Evolutionary conservation across 2,329 filamentous ascomycete species (phyloP).

Genomic region (Chalaropsis thielavioides): DNA sequence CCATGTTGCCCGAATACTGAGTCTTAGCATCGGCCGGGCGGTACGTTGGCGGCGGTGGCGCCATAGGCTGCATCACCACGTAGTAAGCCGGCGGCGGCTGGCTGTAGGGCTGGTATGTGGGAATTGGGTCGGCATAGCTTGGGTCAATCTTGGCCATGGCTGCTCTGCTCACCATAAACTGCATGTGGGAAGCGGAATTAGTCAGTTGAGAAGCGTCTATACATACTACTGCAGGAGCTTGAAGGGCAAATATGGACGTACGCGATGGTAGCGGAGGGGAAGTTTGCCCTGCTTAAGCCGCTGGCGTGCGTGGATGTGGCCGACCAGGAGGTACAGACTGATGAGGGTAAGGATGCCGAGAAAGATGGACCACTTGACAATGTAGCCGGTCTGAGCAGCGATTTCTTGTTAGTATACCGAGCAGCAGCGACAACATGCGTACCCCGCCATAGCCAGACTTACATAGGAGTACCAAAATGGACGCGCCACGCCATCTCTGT

Average conservation of each 20-base stretch:
- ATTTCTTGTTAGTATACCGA: constrained; percentile 2
- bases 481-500: constrained; percentile 20
- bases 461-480: constrained; percentile 23
- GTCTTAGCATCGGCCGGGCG: constrained; percentile 39
- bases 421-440: background rate
- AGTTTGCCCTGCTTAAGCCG: constrained; percentile 50
- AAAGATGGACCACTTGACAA: constrained; percentile 60
- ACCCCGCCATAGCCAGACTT: constrained; percentile 1
- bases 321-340: constrained; percentile 48
- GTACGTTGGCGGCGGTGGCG: constrained; percentile 45
- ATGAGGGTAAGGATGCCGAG: constrained; percentile 44
- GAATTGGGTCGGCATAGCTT: constrained; percentile 32
- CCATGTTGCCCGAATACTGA: constrained; percentile 34
- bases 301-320: constrained; percentile 54
- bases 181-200: background rate
- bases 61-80: constrained; percentile 39
- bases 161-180: constrained; percentile 39
- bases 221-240: background rate
- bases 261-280: constrained; percentile 56
- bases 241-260: constrained; percentile 26
- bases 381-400: constrained; percentile 40
- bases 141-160: constrained; percentile 35
- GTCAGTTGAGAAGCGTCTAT: no score
- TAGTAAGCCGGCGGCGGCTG: constrained; percentile 24
- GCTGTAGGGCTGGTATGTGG: constrained; percentile 24